These are phyloP conservation scores for Hippophae gyantsensis DNA, from an alignment of 306 rosid genomes.

Conservation along the genomic window DNA sequence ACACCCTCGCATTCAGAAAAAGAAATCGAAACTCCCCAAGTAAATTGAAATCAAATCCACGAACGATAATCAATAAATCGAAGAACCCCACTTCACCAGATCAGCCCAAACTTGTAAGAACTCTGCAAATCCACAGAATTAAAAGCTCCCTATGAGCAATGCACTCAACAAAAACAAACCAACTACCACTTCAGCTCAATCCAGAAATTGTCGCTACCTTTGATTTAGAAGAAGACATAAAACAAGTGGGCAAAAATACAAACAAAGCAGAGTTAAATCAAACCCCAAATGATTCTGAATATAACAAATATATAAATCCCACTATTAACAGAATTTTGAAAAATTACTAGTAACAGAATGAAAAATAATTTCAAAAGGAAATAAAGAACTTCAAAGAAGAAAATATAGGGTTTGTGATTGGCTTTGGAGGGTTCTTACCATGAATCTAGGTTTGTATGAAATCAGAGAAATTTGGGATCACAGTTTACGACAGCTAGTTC, in stretches of 20 bases:
- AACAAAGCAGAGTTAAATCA: slow-evolving; percentile 12
- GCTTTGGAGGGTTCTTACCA: slow-evolving; percentile 22
- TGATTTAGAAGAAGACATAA: background rate
- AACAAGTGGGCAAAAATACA: slow-evolving; percentile 15
- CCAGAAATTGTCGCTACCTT: background rate
- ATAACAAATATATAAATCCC: slow-evolving; percentile 11
- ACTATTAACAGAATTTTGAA: slow-evolving; percentile 1
- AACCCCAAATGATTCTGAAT: background rate
- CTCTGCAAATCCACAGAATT: slow-evolving; percentile 19
- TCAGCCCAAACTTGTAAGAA: slow-evolving; percentile 2
- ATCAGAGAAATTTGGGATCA: slow-evolving; percentile 46
- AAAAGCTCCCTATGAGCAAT: slow-evolving; percentile 20
- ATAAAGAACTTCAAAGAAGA: slow-evolving; percentile 5
- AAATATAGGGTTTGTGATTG: slow-evolving; percentile 28
- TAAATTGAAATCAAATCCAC: background rate
- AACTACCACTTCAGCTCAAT: slow-evolving; percentile 27
- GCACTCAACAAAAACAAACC: slow-evolving; percentile 21
- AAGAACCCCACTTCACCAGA: slow-evolving; percentile 23
- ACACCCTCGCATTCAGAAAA: slow-evolving; percentile 25
- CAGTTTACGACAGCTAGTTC: slow-evolving; percentile 1
- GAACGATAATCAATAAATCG: background rate
- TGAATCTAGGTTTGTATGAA: slow-evolving; percentile 22
- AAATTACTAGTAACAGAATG: background rate
- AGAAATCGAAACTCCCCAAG: background rate
- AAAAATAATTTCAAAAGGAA: background rate